Percentiles rank a stretch among this genome's conserved stretches.
phyloP scores from a whole-genome alignment of 2,329 filamentous ascomycete genomes.

The Botrytis cinerea region DNA sequence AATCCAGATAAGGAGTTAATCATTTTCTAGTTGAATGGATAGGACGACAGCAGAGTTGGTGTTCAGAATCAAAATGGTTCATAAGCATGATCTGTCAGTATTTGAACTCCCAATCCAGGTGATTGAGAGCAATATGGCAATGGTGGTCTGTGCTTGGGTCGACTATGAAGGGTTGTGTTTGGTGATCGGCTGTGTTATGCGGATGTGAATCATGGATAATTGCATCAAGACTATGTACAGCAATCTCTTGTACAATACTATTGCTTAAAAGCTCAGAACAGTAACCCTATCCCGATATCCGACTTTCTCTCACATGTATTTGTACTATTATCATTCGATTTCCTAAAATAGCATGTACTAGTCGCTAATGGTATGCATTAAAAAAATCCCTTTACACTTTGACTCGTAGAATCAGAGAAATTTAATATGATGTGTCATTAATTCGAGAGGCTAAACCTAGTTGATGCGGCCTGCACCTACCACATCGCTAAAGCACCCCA shows the following conservation, averaged over 20 bases:
- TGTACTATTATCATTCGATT: background rate
- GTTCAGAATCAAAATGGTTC: background rate
- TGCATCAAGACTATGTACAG: background rate
- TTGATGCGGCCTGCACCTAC: background rate
- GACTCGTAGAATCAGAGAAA: background rate
- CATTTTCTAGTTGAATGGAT: background rate
- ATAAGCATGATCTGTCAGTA: background rate
- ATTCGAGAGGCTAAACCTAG: background rate
- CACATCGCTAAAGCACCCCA: background rate
- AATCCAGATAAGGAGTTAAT: background rate
- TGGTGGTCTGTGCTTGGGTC: background rate
- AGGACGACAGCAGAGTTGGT: background rate
- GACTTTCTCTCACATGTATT: background rate
- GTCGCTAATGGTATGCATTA: background rate
- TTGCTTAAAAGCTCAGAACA: background rate
- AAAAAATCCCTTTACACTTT: fast-evolving
- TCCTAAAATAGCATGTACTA: background rate
- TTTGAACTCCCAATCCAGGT: background rate
- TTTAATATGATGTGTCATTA: background rate
- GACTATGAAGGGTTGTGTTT: background rate
- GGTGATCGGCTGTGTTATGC: background rate
- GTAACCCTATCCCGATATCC: background rate
- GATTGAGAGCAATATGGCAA: background rate
- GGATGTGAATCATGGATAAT: background rate
- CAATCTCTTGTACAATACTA: background rate